phyloP scores from a whole-genome alignment of 441 rosid species.

The Erodium texanum region DNA sequence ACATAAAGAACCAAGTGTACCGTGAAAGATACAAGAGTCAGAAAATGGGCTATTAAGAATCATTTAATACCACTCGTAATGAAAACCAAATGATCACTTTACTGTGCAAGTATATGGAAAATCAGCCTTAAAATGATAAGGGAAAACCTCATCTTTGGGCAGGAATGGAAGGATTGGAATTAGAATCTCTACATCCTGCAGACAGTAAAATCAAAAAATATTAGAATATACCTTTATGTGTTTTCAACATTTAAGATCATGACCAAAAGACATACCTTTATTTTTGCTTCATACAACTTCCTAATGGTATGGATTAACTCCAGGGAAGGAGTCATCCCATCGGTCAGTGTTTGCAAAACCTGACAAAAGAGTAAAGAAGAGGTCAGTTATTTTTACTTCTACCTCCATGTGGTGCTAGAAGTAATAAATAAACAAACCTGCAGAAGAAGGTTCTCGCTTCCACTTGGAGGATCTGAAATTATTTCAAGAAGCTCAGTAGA shows the following conservation, averaged over 20 bases:
- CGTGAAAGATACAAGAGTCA: too few species aligned
- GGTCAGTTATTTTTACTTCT: slow-evolving; percentile 16
- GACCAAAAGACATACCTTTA: slow-evolving; percentile 53
- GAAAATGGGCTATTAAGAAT: too few species aligned
- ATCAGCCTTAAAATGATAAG: slow-evolving; percentile 5
- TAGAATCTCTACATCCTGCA: slow-evolving; percentile 83
- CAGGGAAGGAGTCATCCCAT: slow-evolving; percentile 71
- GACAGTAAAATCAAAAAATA: slow-evolving; percentile 26
- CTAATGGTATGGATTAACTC: slow-evolving; percentile 66
- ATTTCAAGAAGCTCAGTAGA: slow-evolving; percentile 86
- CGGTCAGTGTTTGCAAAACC: slow-evolving; percentile 90
- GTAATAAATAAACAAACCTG: slow-evolving; percentile 48
- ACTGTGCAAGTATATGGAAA: background rate
- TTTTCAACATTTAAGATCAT: slow-evolving; percentile 17
- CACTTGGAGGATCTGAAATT: slow-evolving; percentile 86
- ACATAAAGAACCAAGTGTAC: too few species aligned
- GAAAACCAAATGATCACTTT: too few species aligned
- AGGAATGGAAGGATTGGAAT: slow-evolving; percentile 81
- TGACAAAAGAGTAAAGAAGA: slow-evolving; percentile 27
- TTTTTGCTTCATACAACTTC: slow-evolving; percentile 78
- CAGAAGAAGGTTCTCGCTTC: slow-evolving; percentile 77
- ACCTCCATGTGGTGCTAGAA: slow-evolving; percentile 15
- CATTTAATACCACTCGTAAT: too few species aligned
- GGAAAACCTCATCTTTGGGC: slow-evolving; percentile 75
- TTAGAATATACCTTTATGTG: slow-evolving; percentile 24